Base-by-base conservation (phyloP, 1,284 basidiomycete genomes). In the Leccinum subspadiceum region DNA sequence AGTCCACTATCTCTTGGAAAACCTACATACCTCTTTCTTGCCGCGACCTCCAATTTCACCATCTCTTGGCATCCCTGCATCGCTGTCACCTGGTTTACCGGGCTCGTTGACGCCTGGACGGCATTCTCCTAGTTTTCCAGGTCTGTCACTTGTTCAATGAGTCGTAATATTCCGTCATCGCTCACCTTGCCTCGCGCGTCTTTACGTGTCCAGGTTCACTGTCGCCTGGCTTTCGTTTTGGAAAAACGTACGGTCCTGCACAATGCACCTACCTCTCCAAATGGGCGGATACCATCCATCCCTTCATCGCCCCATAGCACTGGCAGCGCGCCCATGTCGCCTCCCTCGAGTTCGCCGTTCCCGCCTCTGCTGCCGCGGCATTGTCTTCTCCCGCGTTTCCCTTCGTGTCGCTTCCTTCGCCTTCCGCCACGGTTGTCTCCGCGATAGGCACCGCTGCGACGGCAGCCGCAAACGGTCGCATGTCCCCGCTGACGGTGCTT, bases 291-390 rank as follows among this genome's bases (percentile, higher is more conserved):
- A 12, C 55, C 62, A 2, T 35, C 60, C 4, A 9, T 26, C 10
- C 29, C 60, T 4, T 41, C 52, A 3, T 59, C 69, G 22, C 53
- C 60, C 1, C 57, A 35, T 4, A 55, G 62, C 7, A 7, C 20
- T 10, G 37, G 54, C 20, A 24, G 44, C n/a, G 48, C 52, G 10
- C 70, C 69, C 0, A 46, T 73, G 2, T 74, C 71, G 2, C 71
- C 71, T 1, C 71, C 72, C 0, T 65, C 71, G 41, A 64, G 60
- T 24, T 68, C 65, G 26, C 72, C 69, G 15, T 29, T 74, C 3
- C 64, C 69, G 5, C 71, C 68, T 12, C 41, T 72, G 20, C 71
- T 0, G 49, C 51, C 10, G 20, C 24, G 13, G 53, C 59, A 41
- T 59, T 59, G 13, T 37, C 66, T 17, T 64, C 59, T n/a, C 67